Evolutionary conservation across 2,329 filamentous ascomycete species (phyloP), one percentile per base, ranked within the genome.

Genomic region (Ceratocystis albifundus): DNA sequence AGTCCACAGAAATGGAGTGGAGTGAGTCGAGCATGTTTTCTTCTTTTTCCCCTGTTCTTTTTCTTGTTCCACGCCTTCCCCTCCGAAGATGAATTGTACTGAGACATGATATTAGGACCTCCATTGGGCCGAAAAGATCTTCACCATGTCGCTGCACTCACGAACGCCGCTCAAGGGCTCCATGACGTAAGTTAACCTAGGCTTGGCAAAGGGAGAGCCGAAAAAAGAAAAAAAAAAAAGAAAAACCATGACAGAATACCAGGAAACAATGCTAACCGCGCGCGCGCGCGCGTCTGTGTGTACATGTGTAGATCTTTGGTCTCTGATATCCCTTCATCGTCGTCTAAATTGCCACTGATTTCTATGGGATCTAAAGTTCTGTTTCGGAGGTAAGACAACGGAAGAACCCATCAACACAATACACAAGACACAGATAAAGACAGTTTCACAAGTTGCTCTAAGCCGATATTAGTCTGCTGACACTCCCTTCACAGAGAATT

Each of bases 101-200:
- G 8, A 22, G 12, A 45, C 28, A 46, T 22, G 36, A 15, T n/a
- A 36, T 64, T 68, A 84, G 81, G 75, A 75, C 62, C 74, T 77
- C 3, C 83, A 86, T 71, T 87, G 84, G 84, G 82, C 83, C 4
- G 79, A 84, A 70, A 78, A 81, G 50, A 83, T 86, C 28, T 86
- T 86, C 69, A 80, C 80, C 0, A 75, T 80, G 22, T 80, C 80
- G 0, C 74, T 83, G 48, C 77, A 82, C 0, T 79, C 78, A 10
- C 76, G 79, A 12, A 84, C 81, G 3, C 75, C 77, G 4, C 73
- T 85, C 63, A 79, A 77, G 69, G 75, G 79, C 61, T 69, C 75
- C 12, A 72, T 71, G 62, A 69, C 70, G 76, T 76, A 68, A 69
- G 50, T 55, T 3, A 55, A 55, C 7, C 50, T 5, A 25, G 7